These are phyloP conservation scores for Saccharomycopsis phalli DNA, from an alignment of 1,139 yeast species.

Conservation along the genomic window DNA sequence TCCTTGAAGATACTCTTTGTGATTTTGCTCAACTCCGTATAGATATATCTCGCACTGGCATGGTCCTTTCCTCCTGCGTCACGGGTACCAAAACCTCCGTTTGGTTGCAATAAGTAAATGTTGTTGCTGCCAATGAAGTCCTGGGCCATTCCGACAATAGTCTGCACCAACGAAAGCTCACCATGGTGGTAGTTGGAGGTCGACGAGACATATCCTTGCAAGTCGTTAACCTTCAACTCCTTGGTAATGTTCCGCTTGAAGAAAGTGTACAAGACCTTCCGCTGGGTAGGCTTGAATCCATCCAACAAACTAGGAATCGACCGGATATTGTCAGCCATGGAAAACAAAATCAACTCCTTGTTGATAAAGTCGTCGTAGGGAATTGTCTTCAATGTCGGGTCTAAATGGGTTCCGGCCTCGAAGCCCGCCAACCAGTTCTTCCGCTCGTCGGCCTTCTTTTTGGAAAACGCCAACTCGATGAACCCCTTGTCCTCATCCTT, in stretches of 20 bases:
- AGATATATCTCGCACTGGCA: constrained; percentile 97
- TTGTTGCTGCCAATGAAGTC: constrained; percentile 92
- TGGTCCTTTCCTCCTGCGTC: constrained; percentile 98
- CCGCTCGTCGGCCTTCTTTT: constrained; percentile 94
- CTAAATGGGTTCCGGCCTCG: constrained; percentile 87
- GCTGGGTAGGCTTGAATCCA: constrained; percentile 96
- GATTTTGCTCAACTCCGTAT: constrained; percentile 71
- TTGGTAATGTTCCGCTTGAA: constrained; percentile 68
- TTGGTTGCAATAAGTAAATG: constrained; percentile 74
- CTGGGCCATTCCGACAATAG: constrained; percentile 91
- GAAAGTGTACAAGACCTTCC: constrained; percentile 85
- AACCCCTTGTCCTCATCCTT: constrained; percentile 72
- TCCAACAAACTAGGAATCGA: constrained; percentile 92
- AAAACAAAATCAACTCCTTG: constrained; percentile 86
- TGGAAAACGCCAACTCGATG: constrained; percentile 90
- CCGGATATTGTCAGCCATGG: constrained; percentile 94
- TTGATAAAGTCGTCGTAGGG: constrained; percentile 93
- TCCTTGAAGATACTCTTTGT: constrained; percentile 73
- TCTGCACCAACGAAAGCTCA: constrained; percentile 77
- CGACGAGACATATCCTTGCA: constrained; percentile 85
- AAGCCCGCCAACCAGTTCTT: constrained; percentile 92
- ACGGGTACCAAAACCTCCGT: constrained; percentile 96
- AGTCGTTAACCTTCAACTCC: constrained; percentile 85
- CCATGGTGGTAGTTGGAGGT: constrained; percentile 96
- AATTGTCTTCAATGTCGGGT: constrained; percentile 65